Evolutionary conservation across 306 rosid genomes (phyloP), one percentile per base, ranked within the genome.

Genomic region (Cicer judaicum): DNA sequence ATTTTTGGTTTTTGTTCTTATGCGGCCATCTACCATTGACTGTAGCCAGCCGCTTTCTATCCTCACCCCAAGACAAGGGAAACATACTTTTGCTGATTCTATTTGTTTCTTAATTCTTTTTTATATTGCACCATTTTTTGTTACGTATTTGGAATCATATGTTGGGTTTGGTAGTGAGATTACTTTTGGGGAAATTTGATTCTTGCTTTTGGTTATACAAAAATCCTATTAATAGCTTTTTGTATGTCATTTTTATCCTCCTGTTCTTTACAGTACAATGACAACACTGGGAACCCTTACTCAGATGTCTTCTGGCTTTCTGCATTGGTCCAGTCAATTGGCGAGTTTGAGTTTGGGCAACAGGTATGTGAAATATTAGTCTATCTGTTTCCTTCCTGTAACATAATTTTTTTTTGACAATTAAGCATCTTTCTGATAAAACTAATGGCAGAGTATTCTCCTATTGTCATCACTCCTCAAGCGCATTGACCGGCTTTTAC

Each of bases 291-390:
- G 54, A 94, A 92, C 80, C 91, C 90, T 19, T 94, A 87, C 86
- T 94, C 98, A 18, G 98, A 94, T 76, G 96, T 87, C 65, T 94
- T 90, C 87, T 94, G 98, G 98, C 96, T 94, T 81, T 91, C 94
- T 86, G 89, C 96, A 54, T 65, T 92, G 79, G 88, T 92, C 80
- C 96, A 92, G 84, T 90, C 98, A 13, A 88, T 90, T 52, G 98
- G 98, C 9, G 93, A 90, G 81, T 96, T 94, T 67, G 98, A 91
- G 83, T 92, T 94, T 68, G 97, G 96, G 82, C 93, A 92, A 80
- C 98, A 92, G 97, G 98, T 94, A 70, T 72, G 72, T 82, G 59
- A 29, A 80, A 78, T 78, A 38, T 68, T 57, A 42, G 60, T 42
- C 53, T 68, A 50, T 39, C 70, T 56, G 49, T 41, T 42, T 73